A percentile compares a stretch with the other conserved stretches of the same genome.
These are phyloP conservation scores for Telfairia occidentalis DNA, from an alignment of 331 rosid species.

Conservation along the genomic window DNA sequence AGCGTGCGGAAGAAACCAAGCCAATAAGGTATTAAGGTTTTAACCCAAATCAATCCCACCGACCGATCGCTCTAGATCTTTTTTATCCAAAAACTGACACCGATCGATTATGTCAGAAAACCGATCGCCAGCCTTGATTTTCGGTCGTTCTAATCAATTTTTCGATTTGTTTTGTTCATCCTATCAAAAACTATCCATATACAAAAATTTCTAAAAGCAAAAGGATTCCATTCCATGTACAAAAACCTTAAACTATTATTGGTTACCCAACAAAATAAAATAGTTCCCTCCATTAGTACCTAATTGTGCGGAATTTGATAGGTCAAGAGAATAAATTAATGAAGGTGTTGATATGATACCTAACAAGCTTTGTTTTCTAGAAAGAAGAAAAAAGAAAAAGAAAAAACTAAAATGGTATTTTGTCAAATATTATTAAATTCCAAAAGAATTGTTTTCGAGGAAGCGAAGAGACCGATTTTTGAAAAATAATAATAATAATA, in stretches of 20 bases:
- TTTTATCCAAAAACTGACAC: too few species aligned
- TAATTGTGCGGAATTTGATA: neutral
- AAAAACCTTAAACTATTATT: neutral
- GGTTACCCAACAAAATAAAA: neutral
- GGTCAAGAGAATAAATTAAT: neutral
- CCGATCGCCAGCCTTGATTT: too few species aligned
- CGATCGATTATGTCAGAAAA: too few species aligned
- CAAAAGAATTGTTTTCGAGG: neutral
- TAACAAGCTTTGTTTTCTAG: neutral
- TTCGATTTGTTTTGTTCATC: too few species aligned
- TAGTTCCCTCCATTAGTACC: neutral
- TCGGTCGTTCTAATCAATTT: too few species aligned
- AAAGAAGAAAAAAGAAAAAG: neutral
- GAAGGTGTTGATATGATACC: slow-evolving; percentile 4
- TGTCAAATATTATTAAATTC: neutral
- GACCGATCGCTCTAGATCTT: too few species aligned
- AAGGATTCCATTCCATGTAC: neutral
- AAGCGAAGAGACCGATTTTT: neutral
- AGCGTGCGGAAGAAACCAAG: too few species aligned
- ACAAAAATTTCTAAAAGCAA: neutral
- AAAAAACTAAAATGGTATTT: neutral
- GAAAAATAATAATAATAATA: neutral
- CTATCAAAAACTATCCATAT: too few species aligned
- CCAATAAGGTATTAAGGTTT: too few species aligned
- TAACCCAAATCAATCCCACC: too few species aligned